Conservation (phyloP, 352 stramenopile genomes). For the Pythium rishiriense region DNA sequence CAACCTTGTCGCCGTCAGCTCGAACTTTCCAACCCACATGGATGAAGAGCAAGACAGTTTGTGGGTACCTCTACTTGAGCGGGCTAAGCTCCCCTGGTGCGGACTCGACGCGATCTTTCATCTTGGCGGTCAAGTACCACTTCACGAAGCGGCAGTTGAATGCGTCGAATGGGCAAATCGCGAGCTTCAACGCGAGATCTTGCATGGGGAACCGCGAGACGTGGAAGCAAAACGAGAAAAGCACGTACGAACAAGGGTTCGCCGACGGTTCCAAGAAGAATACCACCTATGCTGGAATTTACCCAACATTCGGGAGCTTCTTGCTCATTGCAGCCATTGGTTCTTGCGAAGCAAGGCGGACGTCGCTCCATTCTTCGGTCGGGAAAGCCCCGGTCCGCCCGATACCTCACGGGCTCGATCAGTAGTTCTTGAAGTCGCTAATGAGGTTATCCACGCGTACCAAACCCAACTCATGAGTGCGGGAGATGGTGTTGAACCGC, state of each 20-base stretch:
- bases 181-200: constrained; percentile 30
- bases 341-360: constrained; percentile 61
- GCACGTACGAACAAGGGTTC: constrained; percentile 36
- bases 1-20: constrained; percentile 68
- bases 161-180: constrained; percentile 57
- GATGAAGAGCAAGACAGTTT: constrained; percentile 55
- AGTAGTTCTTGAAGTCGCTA: constrained; percentile 51
- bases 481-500: neutral
- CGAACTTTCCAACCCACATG: constrained; percentile 66
- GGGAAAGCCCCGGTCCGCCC: constrained; percentile 23
- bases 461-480: constrained; percentile 46
- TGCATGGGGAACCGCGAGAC: constrained; percentile 1
- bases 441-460: constrained; percentile 54
- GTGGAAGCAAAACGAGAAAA: constrained; percentile 9
- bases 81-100: constrained; percentile 59
- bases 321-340: constrained; percentile 66
- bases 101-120: constrained; percentile 73
- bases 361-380: constrained; percentile 58
- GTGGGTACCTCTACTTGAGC: constrained; percentile 51
- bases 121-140: constrained; percentile 68
- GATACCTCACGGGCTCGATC: constrained; percentile 30
- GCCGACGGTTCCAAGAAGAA: constrained; percentile 69
- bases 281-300: constrained; percentile 70
- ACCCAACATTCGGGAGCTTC: constrained; percentile 56
- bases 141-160: constrained; percentile 67